phyloP scores from a whole-genome alignment of 2,329 filamentous ascomycete genomes.

The Neurospora sp. region DNA sequence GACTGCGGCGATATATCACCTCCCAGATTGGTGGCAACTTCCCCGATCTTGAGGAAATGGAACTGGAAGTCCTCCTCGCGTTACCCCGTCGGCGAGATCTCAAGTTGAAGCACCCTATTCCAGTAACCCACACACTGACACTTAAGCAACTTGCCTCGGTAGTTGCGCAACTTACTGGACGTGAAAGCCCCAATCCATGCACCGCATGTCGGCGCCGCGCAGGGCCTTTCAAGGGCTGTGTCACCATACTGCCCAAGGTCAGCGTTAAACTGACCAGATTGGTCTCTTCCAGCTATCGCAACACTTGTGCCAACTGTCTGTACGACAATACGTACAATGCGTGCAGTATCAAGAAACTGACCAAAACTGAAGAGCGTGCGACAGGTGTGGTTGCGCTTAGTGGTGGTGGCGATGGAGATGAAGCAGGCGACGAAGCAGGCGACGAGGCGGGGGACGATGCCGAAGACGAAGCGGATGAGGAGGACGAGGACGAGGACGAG shows the following conservation, averaged over 20 bases:
- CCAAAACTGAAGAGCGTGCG: neutral
- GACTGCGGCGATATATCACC: constrained; percentile 6
- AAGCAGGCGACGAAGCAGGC: neutral
- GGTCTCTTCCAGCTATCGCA: neutral
- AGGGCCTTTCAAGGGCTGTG: constrained; percentile 5
- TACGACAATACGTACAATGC: neutral
- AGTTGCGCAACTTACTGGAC: constrained; percentile 8
- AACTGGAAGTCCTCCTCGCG: constrained; percentile 2
- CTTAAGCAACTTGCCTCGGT: neutral
- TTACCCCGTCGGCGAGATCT: constrained; percentile 2
- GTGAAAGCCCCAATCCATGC: constrained; percentile 4
- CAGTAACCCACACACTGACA: neutral
- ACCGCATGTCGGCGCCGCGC: constrained; percentile 7
- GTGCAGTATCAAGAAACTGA: constrained; percentile 7
- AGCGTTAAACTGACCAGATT: neutral
- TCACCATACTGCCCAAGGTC: neutral
- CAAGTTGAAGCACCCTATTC: neutral
- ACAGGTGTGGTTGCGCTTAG: neutral
- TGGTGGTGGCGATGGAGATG: neutral
- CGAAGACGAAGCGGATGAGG: neutral
- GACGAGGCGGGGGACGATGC: neutral
- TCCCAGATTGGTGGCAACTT: neutral
- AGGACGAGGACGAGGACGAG: neutral
- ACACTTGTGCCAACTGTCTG: constrained; percentile 10
- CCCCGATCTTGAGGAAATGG: neutral